phyloP scores from a whole-genome alignment of 768 basidiomycete genomes.

The Tylopilus felleus region DNA sequence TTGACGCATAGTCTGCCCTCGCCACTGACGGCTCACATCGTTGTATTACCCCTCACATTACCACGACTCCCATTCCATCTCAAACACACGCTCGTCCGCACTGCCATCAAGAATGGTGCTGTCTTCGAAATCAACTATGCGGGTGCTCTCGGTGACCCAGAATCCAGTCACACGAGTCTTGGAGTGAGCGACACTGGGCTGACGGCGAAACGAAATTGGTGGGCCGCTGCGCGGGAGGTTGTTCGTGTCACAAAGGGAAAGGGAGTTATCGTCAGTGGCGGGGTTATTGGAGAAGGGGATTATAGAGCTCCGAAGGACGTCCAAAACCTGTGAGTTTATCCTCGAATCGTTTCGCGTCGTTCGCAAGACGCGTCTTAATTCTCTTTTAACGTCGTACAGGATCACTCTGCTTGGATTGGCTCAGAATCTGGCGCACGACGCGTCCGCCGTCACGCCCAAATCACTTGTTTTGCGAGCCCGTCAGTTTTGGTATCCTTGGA shows the following conservation, averaged over 20 bases:
- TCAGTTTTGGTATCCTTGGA: conserved; percentile 34
- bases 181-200: conserved; percentile 52
- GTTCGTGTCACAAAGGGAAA: conserved; percentile 79
- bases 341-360: background rate
- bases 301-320: conserved; percentile 71
- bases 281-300: conserved; percentile 57
- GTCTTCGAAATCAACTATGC: conserved; percentile 81
- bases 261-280: conserved; percentile 69
- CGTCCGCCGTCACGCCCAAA: conserved; percentile 58
- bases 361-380: background rate
- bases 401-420: conserved; percentile 64
- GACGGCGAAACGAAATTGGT: conserved; percentile 74
- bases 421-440: conserved; percentile 64
- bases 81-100: conserved; percentile 79
- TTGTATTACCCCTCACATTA: conserved; percentile 72
- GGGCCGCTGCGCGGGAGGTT: conserved; percentile 75
- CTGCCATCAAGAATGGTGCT: conserved; percentile 77
- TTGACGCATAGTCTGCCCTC: conserved; percentile 77
- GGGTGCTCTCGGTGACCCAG: conserved; percentile 64
- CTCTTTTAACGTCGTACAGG: conserved; percentile 34
- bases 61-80: conserved; percentile 78
- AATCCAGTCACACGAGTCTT: conserved; percentile 41
- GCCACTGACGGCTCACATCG: conserved; percentile 73
- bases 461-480: conserved; percentile 71
- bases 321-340: conserved; percentile 61